phyloP scores from a whole-genome alignment of 148 eudicot genomes.

The Vaccinium darrowii region DNA sequence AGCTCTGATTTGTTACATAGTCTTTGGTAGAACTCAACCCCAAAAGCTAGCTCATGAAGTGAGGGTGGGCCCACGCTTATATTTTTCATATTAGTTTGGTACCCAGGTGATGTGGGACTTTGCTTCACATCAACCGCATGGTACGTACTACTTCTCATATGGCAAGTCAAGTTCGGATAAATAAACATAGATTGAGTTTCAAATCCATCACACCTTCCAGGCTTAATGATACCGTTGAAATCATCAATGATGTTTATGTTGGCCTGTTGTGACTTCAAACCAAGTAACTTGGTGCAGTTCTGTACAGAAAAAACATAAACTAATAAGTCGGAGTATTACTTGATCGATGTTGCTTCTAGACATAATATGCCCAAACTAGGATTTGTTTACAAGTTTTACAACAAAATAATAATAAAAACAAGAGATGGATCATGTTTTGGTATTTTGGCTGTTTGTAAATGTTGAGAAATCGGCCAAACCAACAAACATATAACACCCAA shows the following conservation, averaged over 20 bases:
- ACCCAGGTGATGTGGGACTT: no score
- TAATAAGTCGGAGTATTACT: not conserved
- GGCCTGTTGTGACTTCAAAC: not conserved
- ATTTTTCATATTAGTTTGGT: no score
- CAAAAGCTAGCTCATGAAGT: no score
- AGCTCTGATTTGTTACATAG: no score
- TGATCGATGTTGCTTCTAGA: not conserved
- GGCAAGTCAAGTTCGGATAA: not conserved
- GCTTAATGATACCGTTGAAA: conserved; percentile 65
- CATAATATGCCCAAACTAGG: not conserved
- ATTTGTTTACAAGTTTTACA: not conserved
- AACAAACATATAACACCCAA: no score
- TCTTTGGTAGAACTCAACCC: no score
- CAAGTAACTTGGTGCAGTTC: conserved; percentile 29
- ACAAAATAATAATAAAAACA: not conserved
- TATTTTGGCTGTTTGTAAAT: not conserved
- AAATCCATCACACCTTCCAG: conserved; percentile 55
- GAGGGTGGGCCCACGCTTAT: no score
- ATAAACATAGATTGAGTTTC: not conserved
- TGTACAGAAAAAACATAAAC: conserved; percentile 14
- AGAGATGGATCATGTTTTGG: not conserved
- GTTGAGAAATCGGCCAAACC: no score
- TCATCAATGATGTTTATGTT: conserved; percentile 51
- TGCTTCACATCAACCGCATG: no score
- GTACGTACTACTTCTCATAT: not conserved